Evolutionary conservation across 441 rosid genomes (phyloP).

Genomic region (Erodium texanum): DNA sequence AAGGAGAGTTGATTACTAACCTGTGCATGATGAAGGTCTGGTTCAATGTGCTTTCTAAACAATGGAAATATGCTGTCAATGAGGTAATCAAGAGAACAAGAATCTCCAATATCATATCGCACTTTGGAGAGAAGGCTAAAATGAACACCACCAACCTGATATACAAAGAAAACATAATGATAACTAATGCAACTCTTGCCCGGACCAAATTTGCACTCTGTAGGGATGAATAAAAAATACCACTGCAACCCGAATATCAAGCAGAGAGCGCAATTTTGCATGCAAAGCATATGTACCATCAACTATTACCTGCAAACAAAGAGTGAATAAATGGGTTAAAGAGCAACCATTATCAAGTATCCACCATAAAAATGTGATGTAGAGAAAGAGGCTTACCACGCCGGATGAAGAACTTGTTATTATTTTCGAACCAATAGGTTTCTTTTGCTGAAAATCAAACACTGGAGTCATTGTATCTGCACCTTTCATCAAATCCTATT

Average conservation of each 20-base stretch:
- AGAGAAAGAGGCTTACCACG: conserved; percentile 45
- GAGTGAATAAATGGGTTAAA: conserved; percentile 11
- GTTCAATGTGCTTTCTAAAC: conserved; percentile 95
- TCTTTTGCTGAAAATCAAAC: conserved; percentile 88
- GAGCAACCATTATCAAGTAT: conserved; percentile 12
- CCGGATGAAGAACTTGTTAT: conserved; percentile 62
- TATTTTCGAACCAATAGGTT: conserved; percentile 40
- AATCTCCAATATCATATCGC: conserved; percentile 89
- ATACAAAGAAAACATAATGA: conserved; percentile 17
- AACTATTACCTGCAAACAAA: conserved; percentile 66
- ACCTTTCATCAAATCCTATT: conserved; percentile 74
- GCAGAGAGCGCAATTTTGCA: conserved; percentile 85
- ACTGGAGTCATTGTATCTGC: conserved; percentile 64
- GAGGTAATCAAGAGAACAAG: conserved; percentile 86
- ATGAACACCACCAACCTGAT: conserved; percentile 98
- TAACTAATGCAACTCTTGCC: conserved; percentile 9
- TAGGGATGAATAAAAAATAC: conserved; percentile 28
- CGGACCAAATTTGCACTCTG: conserved; percentile 10
- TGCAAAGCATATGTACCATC: conserved; percentile 96
- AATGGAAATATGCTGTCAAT: conserved; percentile 96
- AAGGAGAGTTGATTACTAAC: conserved; percentile 34
- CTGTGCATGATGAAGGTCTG: conserved; percentile 99
- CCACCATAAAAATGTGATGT: conserved; percentile 13
- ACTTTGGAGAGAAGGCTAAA: conserved; percentile 97
- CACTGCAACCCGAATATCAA: conserved; percentile 99